phyloP scores from a whole-genome alignment of 2,329 filamentous ascomycete genomes.

The Hymenoscyphus fructigenus region DNA sequence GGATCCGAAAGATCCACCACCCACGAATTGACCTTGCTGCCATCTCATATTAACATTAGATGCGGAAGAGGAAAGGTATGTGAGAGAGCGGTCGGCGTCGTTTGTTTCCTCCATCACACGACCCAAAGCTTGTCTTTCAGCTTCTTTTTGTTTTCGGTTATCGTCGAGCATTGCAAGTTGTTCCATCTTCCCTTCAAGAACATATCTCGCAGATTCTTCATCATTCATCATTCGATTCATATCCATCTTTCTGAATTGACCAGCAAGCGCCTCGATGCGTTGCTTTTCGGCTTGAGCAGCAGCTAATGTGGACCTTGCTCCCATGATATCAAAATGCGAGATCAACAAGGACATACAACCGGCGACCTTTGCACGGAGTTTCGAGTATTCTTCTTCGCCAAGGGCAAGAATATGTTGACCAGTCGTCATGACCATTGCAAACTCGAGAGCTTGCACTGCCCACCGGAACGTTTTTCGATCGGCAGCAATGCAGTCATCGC shows the following conservation, averaged over 20 bases:
- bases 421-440: slow-evolving; percentile 95
- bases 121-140: slow-evolving; percentile 83
- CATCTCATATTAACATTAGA: slow-evolving; percentile 95
- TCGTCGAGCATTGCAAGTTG: slow-evolving; percentile 77
- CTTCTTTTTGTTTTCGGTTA: slow-evolving; percentile 72
- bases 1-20: slow-evolving; percentile 93
- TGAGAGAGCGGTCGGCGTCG: slow-evolving; percentile 91
- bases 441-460: slow-evolving; percentile 93
- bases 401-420: slow-evolving; percentile 91
- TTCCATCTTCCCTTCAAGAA: slow-evolving; percentile 72
- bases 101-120: slow-evolving; percentile 91
- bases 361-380: slow-evolving; percentile 81
- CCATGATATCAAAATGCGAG: slow-evolving; percentile 99
- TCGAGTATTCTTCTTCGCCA: slow-evolving; percentile 82
- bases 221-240: slow-evolving; percentile 74
- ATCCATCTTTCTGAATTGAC: slow-evolving; percentile 75
- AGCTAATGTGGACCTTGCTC: slow-evolving; percentile 86
- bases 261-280: slow-evolving; percentile 74
- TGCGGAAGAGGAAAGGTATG: slow-evolving; percentile 88
- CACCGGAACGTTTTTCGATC: slow-evolving; percentile 96
- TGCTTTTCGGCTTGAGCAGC: slow-evolving; percentile 94
- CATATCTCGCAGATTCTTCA: slow-evolving; percentile 75
- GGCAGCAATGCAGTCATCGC: slow-evolving; percentile 90
- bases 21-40: slow-evolving; percentile 98
- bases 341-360: slow-evolving; percentile 97